Evolutionary conservation across 2,329 filamentous ascomycete genomes (phyloP), one percentile per base, ranked within the genome.

Genomic region (Colletotrichum liaoningense): DNA sequence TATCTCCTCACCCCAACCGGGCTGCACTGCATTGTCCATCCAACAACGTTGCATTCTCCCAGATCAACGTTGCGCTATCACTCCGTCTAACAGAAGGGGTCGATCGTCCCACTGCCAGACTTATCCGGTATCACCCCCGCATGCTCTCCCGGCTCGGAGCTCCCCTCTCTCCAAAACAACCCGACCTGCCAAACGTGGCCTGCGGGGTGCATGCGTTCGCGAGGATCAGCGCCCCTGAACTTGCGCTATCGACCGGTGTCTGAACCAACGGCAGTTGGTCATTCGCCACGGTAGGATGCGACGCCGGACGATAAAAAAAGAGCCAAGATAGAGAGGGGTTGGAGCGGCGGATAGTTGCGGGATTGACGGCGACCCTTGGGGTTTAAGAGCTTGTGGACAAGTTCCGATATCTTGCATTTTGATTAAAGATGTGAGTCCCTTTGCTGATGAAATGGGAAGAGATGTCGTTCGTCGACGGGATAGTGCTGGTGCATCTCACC

Each of bases 41-140:
- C 65, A 35, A 68, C 66, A 73, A 73, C 70, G 70, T 73, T 73
- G 67, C 70, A 69, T 64, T 70, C 9, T 42, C 5, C n/a, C 52
- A 28, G 35, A 26, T 52, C 46, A 73, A 69, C 59, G 70, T 69
- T 71, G 69, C 69, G 63, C 49, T 67, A 56, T 38, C 49, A 56
- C 35, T 33, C 70, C 46, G 59, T 64, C 35, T 9, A 49, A 59
- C 67, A 42, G 33, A 65, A 66, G 30, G 24, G 35, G 56, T 33
- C 62, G 60, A 73, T 73, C 56, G 28, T 57, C 70, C 55, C 55
- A 62, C 58, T 70, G 24, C 38, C 14, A 19, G 38, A 42, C 38
- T 42, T 42, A 42, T 66, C 26, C 42, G 55, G 55, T 66, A 70
- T 62, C 67, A 66, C 55, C 70, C 70, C 70, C 60, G 60, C 70